Conservation (phyloP, 805 yeast genomes). For the Teunomyces cretensis region DNA sequence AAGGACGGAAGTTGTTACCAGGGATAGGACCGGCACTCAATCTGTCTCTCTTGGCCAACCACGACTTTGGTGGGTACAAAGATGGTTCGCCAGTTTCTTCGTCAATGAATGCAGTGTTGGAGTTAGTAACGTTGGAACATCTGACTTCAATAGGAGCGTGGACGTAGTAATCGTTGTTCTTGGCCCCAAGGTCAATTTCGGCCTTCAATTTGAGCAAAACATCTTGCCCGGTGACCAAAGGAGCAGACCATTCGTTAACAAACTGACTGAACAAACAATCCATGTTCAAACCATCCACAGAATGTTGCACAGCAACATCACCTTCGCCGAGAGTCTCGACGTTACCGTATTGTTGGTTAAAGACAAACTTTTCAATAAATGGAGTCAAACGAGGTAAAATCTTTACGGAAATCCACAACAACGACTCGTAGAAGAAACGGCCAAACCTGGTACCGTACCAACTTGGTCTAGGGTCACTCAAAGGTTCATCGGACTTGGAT, state of each 20-base stretch:
- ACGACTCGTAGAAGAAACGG: slow-evolving; percentile 72
- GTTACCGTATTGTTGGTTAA: slow-evolving; percentile 77
- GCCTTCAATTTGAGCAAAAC: slow-evolving; percentile 63
- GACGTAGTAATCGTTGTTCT: slow-evolving; percentile 66
- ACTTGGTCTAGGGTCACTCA: slow-evolving; percentile 63
- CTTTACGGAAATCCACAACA: slow-evolving; percentile 77
- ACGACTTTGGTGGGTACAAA: slow-evolving; percentile 44
- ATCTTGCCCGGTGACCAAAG: slow-evolving; percentile 73
- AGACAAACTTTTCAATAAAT: slow-evolving; percentile 77
- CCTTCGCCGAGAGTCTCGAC: slow-evolving; percentile 65
- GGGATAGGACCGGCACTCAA: slow-evolving; percentile 74
- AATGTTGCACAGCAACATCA: slow-evolving; percentile 67
- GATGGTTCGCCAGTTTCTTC: slow-evolving; percentile 37
- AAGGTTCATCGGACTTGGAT: slow-evolving; percentile 63
- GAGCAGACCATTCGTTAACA: slow-evolving; percentile 97
- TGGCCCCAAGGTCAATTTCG: slow-evolving; percentile 60
- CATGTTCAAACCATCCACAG: slow-evolving; percentile 89
- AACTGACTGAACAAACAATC: slow-evolving; percentile 93
- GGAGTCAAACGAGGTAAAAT: slow-evolving; percentile 79
- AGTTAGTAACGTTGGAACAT: slow-evolving; percentile 78
- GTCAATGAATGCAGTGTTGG: slow-evolving; percentile 35
- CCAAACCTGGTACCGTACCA: slow-evolving; percentile 88
- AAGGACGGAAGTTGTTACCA: slow-evolving; percentile 83
- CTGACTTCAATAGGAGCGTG: slow-evolving; percentile 96
- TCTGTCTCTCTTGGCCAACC: slow-evolving; percentile 50